Conservation (phyloP, 331 rosid species). For the Pyracantha coccinea region DNA sequence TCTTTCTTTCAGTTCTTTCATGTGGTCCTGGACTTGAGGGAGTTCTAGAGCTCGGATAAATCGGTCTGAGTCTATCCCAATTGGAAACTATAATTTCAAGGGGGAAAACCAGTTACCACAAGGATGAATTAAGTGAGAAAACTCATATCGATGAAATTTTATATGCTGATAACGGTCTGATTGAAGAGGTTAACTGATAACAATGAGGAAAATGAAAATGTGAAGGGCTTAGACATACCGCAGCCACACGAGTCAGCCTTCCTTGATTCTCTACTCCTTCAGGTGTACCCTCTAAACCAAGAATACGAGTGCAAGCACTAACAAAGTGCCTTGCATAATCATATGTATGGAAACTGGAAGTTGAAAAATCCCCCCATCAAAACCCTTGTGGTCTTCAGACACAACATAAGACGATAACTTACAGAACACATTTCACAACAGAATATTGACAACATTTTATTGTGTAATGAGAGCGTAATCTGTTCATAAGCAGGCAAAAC, state of each 20-base stretch:
- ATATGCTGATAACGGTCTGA: conserved; percentile 6
- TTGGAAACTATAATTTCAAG: conserved; percentile 70
- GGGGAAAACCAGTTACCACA: conserved; percentile 15
- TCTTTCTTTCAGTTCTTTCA: conserved; percentile 76
- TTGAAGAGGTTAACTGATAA: conserved; percentile 5
- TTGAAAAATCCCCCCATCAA: conserved; percentile 9
- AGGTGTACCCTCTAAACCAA: conserved; percentile 56
- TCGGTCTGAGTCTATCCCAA: conserved; percentile 87
- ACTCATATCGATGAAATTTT: conserved; percentile 2
- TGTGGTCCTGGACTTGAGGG: conserved; percentile 78
- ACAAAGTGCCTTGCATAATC: conserved; percentile 57
- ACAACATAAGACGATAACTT: neutral
- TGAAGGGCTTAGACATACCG: conserved; percentile 23
- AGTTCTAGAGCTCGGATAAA: conserved; percentile 77
- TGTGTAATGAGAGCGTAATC: neutral
- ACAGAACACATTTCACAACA: neutral
- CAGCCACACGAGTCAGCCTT: conserved; percentile 54
- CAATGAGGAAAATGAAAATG: conserved; percentile 15
- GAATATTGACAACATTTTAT: neutral
- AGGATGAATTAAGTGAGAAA: conserved; percentile 17
- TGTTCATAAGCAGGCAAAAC: conserved; percentile 1
- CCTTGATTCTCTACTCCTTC: conserved; percentile 69
- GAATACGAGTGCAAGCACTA: conserved; percentile 55
- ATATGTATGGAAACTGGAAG: conserved; percentile 49
- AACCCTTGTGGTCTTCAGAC: neutral